These are phyloP conservation scores for Pythium aphanidermatum DNA, from an alignment of 352 stramenopile species.

Conservation along the genomic window DNA sequence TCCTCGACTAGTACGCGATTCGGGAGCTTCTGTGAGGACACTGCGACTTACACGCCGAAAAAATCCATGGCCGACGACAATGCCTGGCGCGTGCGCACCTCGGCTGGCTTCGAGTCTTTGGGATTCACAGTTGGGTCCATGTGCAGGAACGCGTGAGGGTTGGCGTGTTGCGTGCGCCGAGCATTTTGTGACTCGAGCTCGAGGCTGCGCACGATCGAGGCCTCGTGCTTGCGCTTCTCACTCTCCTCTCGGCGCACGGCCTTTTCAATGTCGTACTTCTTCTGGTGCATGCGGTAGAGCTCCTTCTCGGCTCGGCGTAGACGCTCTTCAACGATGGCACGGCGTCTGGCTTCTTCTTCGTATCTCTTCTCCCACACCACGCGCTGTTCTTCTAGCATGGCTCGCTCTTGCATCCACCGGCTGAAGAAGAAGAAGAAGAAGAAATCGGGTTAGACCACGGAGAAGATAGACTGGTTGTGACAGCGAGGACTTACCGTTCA, in stretches of 20 bases:
- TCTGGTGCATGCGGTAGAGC: constrained; percentile 87
- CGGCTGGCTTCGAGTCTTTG: constrained; percentile 69
- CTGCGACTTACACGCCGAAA: constrained; percentile 74
- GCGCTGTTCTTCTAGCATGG: constrained; percentile 50
- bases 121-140: constrained; percentile 75
- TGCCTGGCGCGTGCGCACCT: constrained; percentile 70
- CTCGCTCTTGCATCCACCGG: constrained; percentile 64
- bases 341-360: constrained; percentile 67
- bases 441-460: background rate
- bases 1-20: too few species aligned
- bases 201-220: constrained; percentile 72
- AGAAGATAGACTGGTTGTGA: background rate
- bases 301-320: constrained; percentile 81
- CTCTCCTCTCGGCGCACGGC: constrained; percentile 74
- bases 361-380: constrained; percentile 66
- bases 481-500: constrained; percentile 48
- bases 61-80: constrained; percentile 85
- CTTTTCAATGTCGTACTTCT: constrained; percentile 88
- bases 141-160: constrained; percentile 24
- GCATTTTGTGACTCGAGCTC: constrained; percentile 59
- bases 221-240: constrained; percentile 84
- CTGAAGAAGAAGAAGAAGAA: constrained; percentile 21
- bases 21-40: too few species aligned
- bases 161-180: constrained; percentile 17
- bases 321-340: constrained; percentile 68